Evolutionary conservation across 345 rosid genomes (phyloP), one percentile per base, ranked within the genome.

Genomic region (Viola odorata): DNA sequence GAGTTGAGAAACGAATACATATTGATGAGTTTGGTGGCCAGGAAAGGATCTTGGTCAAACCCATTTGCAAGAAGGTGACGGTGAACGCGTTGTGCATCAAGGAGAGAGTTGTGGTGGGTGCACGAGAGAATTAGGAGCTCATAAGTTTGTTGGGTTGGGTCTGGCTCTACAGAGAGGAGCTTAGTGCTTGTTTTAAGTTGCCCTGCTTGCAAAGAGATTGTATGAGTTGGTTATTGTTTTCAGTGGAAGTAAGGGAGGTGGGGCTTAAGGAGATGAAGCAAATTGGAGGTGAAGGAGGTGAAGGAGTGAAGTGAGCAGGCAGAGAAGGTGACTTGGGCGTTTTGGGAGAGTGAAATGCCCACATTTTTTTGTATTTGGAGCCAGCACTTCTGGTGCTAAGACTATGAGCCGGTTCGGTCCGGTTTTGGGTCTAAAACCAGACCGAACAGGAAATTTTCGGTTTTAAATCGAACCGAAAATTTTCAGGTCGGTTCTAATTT

Each of bases 11-110:
- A 70, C 0, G 91, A 74, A 15, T 89, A 92, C 81, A 80, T 78
- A 23, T 73, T 76, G 0, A 92, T 92, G 49, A 92, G 96, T 69
- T 92, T 92, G 41, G 98, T 92, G 7, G 85, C 96, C 89, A 92
- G 72, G 78, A 89, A 92, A 9, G 96, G 91, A 45, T 92, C 98
- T 70, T 87, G 89, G 66, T 76, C 98, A 36, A 77, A 89, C 74
- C 98, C 96, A 76, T 80, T 84, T 37, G 76, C 73, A 4, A 63
- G 42, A 12, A 92, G 80, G 62, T 85, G 96, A 38, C 76, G 70
- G 45, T 92, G 94, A 66, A 92, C 85, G 16, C 66, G 57, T 62
- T 61, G 67, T 51, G 83, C 98, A 50, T 82, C 81, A 50, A 84
- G 62, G 55, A 85, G 74, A 15, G 95, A 85, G 51, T 77, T 82